Percentiles rank a stretch among this genome's conserved stretches.
These are phyloP conservation scores for Phytopythium delawarense DNA, from an alignment of 352 stramenopile species.

Conservation along the genomic window DNA sequence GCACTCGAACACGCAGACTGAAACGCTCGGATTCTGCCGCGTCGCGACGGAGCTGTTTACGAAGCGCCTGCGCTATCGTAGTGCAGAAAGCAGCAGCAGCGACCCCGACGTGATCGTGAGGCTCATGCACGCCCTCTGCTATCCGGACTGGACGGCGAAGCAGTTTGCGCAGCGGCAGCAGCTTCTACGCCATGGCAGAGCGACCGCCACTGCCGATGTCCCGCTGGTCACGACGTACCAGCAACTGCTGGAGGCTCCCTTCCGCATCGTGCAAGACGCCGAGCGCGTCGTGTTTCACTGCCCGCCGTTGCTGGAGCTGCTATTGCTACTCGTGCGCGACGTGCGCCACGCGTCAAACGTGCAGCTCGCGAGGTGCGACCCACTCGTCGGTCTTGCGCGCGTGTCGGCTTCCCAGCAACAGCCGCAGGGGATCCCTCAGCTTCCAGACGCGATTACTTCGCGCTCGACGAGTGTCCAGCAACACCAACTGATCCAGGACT, in stretches of 20 bases:
- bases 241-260: constrained; percentile 50
- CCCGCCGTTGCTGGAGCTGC: constrained; percentile 36
- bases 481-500: constrained; percentile 53
- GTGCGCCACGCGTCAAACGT: constrained; percentile 41
- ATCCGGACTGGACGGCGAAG: constrained; percentile 32
- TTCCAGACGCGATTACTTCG: constrained; percentile 4
- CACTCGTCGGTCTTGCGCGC: constrained; percentile 10
- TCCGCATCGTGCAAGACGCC: constrained; percentile 43
- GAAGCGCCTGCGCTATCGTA: constrained; percentile 6
- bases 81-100: background rate
- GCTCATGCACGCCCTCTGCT: constrained; percentile 46
- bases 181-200: constrained; percentile 12
- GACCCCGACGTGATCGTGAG: constrained; percentile 12
- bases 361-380: constrained; percentile 37
- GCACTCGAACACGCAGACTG: background rate
- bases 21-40: constrained; percentile 3
- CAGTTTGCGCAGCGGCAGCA: constrained; percentile 31
- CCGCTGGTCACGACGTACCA: constrained; percentile 34
- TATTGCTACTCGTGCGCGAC: constrained; percentile 32
- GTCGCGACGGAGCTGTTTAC: constrained; percentile 5
- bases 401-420: constrained; percentile 8
- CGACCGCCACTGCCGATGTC: background rate
- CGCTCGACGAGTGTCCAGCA: constrained; percentile 37
- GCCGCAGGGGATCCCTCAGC: background rate
- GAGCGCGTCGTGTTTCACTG: constrained; percentile 28